Percentiles rank a stretch among this genome's conserved stretches.
Conservation (phyloP, 495 filamentous ascomycete species). For the Staphylotrichum longicolle region DNA sequence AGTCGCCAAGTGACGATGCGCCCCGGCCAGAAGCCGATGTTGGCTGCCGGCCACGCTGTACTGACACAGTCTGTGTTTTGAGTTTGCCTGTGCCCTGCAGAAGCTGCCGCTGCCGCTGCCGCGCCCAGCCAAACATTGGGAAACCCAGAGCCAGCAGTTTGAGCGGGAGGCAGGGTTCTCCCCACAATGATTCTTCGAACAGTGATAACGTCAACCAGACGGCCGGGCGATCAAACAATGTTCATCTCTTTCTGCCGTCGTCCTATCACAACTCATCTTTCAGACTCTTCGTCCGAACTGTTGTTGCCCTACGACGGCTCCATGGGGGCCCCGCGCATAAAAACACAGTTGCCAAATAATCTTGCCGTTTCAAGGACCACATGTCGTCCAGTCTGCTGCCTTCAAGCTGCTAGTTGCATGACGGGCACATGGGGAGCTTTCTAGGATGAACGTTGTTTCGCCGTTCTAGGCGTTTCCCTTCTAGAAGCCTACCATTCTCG, state of each 20-base stretch:
- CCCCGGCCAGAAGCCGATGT: slow-evolving; percentile 18
- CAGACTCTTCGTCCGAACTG: slow-evolving; percentile 29
- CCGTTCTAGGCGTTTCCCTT: slow-evolving; percentile 15
- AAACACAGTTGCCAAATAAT: slow-evolving; percentile 24
- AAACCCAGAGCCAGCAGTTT: slow-evolving; percentile 21
- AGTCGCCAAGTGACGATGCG: slow-evolving; percentile 14
- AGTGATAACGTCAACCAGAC: slow-evolving; percentile 29
- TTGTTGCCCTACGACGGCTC: not conserved
- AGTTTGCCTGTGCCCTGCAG: slow-evolving; percentile 33
- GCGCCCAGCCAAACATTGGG: slow-evolving; percentile 23
- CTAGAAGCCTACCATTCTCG: slow-evolving; percentile 30
- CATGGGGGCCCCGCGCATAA: slow-evolving; percentile 21
- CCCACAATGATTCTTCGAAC: slow-evolving; percentile 33
- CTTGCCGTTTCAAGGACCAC: slow-evolving; percentile 29
- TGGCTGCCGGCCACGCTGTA: slow-evolving; percentile 14
- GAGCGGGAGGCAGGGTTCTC: slow-evolving; percentile 30
- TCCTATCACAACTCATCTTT: slow-evolving; percentile 8
- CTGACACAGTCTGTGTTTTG: slow-evolving; percentile 39
- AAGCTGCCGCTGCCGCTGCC: slow-evolving; percentile 15
- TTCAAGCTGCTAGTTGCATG: slow-evolving; percentile 18
- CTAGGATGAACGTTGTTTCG: slow-evolving; percentile 12
- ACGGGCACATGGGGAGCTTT: slow-evolving; percentile 13
- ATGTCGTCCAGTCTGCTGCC: slow-evolving; percentile 1
- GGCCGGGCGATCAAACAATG: slow-evolving; percentile 32
- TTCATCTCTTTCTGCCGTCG: slow-evolving; percentile 28